Evolutionary conservation across 2,329 filamentous ascomycete species (phyloP), one percentile per base, ranked within the genome.

Genomic region (Thelonectria blattea): DNA sequence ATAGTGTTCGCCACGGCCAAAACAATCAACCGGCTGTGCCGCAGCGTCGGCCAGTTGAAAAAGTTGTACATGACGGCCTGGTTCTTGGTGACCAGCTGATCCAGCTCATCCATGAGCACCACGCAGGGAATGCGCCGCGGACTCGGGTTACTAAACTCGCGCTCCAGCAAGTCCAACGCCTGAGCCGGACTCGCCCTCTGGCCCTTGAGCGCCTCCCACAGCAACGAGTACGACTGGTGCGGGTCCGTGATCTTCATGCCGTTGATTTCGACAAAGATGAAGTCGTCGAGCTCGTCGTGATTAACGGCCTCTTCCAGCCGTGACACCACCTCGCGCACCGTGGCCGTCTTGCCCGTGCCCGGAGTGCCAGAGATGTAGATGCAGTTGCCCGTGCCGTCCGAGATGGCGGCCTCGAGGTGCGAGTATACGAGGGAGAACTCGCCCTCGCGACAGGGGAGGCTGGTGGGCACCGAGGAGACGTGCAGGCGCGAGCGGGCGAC

Each of bases 31-130:
- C 93, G 88, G 55, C 92, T 97, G 76, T 99, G 93, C 51, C 91
- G 87, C 55, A 98, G 82, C 11, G 92, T 91, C 4, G 95, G 95
- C 95, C 95, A 99, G 73, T 99, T 99, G 85, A 99, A 99, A 77
- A 99, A 99, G 76, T 99, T 99, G 80, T 99, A 99, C 95, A 99
- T 99, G 78, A 99, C 95, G n/a, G 92, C 94, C 75, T 99, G 96
- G 71, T 97, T 98, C 73, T 94, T 95, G 12, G 95, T 99, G 5
- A 99, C 96, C 8, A 99, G 85, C 77, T 99, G 95, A 74, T 99
- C 95, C 49, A 99, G 84, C 77, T 99, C 95, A 72, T 99, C 95
- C 95, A 99, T 99, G 52, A 99, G 80, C 2, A 99, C 95, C 14
- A 99, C 95, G 73, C 94, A 98, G 1, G 96, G 95, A 6, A 96